phyloP scores from a whole-genome alignment of 2,329 filamentous ascomycete species.

The Exserohilum rostratum region DNA sequence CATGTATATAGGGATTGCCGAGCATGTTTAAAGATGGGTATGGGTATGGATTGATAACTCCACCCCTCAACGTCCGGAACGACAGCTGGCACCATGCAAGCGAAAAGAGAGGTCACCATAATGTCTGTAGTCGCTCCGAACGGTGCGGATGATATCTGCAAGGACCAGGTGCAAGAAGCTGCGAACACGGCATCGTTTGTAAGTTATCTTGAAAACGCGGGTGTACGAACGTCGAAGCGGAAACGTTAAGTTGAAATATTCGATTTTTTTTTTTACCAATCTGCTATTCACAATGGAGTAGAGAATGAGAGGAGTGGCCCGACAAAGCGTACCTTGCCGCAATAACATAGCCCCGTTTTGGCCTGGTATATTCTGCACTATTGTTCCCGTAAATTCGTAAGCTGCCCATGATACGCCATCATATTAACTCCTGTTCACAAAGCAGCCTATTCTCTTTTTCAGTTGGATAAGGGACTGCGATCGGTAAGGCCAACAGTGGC shows the following conservation, averaged over 20 bases:
- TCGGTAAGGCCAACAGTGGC: background rate
- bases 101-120: background rate
- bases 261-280: constrained; percentile 11
- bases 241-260: constrained; percentile 9
- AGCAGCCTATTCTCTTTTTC: background rate
- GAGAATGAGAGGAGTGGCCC: constrained; percentile 15
- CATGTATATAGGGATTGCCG: background rate
- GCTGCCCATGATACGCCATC: constrained; percentile 10
- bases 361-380: constrained; percentile 20
- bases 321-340: constrained; percentile 26
- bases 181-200: too few relatives aligned
- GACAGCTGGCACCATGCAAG: background rate
- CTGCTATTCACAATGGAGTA: constrained; percentile 10
- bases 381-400: constrained; percentile 16
- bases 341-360: constrained; percentile 16
- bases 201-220: too few relatives aligned
- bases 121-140: too few relatives aligned
- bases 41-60: background rate
- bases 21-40: background rate
- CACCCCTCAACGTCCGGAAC: background rate
- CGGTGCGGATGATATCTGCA: background rate
- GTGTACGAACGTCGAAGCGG: too few relatives aligned
- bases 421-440: constrained; percentile 7
- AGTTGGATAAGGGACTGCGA: background rate
- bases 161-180: background rate